Base-by-base conservation (phyloP, 2,329 filamentous ascomycete genomes). In the Aureobasidium sp. region DNA sequence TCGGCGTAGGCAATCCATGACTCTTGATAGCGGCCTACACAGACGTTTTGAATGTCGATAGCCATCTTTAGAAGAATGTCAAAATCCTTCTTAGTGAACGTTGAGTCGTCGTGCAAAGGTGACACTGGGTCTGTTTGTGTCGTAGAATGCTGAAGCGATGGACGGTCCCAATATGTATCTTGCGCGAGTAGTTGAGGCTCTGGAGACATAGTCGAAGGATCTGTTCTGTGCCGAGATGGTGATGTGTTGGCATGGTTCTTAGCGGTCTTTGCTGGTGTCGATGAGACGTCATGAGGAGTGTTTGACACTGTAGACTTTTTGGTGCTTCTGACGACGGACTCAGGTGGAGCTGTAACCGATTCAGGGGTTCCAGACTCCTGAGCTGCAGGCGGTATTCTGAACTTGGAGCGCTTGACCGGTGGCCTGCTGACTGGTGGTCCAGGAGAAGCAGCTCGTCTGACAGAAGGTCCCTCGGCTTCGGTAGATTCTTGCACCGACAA, bases 1-100 rank as follows among this genome's bases (percentile, higher is more conserved):
- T 56, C 17, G 2, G 64, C 60, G 48, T 55, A 64, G 11, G 54
- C 40, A 6, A 56, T 54, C 63, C 64, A 68, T 3, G 64, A 62
- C 14, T 57, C 54, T 11, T 60, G 56, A 5, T 56, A 50, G 10
- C 51, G 37, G 1, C 49, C 53, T 1, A 54, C 52, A 11, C 50
- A 4, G 17, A 56, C 55, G 16, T 51, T 49, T 19, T 56, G 39
- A 17, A 57, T 47, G 21, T 61, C 56, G 29, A 56, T 48, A 4
- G 45, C 52, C 7, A 63, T 49, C 6, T 48, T 39, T 32, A 60
- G 25, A 3, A 60, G n/a, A 3, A 53, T 3, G 1, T 60, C 34
- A 17, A 52, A 55, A 16, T 61, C 58, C 3, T 50, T 30, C 17
- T 62, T 63, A 60, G 64, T 74, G 80, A 57, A 50, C 3, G 17